phyloP scores from a whole-genome alignment of 257 asterid species.

The Scutellaria minor region DNA sequence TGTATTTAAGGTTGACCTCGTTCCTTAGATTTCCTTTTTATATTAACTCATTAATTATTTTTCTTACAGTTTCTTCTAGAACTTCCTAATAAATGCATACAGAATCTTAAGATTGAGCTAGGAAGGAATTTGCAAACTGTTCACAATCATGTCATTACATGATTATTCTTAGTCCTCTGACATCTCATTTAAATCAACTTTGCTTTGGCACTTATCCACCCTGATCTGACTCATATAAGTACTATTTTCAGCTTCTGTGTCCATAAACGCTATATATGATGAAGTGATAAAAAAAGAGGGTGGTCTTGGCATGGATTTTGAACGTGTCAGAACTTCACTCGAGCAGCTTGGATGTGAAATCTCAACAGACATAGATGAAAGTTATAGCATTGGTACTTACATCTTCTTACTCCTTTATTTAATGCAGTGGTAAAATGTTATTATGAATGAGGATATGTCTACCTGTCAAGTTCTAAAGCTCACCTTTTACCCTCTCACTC shows the following conservation, averaged over 20 bases:
- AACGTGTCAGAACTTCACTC: slow-evolving; percentile 63
- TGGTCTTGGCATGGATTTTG: slow-evolving; percentile 70
- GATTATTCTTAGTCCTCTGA: slow-evolving; percentile 10
- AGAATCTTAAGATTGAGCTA: background rate
- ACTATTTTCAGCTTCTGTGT: slow-evolving; percentile 58
- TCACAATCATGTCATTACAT: slow-evolving; percentile 16
- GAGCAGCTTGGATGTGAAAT: slow-evolving; percentile 70
- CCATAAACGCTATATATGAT: slow-evolving; percentile 65
- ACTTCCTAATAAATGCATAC: background rate
- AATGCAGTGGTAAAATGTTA: slow-evolving; percentile 12
- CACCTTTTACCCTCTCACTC: slow-evolving; percentile 18
- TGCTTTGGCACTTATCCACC: slow-evolving; percentile 19
- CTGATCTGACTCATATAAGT: slow-evolving; percentile 32
- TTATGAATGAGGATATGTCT: slow-evolving; percentile 6
- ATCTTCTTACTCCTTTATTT: slow-evolving; percentile 26
- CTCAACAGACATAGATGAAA: slow-evolving; percentile 52
- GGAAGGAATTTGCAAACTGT: slow-evolving; percentile 12
- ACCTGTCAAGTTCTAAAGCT: slow-evolving; percentile 15
- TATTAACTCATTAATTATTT: background rate
- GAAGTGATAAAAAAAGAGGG: slow-evolving; percentile 77
- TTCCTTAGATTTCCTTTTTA: background rate
- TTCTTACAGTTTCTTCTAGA: background rate
- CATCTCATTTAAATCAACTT: background rate
- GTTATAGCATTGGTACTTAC: slow-evolving; percentile 68
- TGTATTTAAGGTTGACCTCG: slow-evolving; percentile 7